Evolutionary conservation across 495 filamentous ascomycete genomes (phyloP).

Genomic region (Chaetomium fimeti): DNA sequence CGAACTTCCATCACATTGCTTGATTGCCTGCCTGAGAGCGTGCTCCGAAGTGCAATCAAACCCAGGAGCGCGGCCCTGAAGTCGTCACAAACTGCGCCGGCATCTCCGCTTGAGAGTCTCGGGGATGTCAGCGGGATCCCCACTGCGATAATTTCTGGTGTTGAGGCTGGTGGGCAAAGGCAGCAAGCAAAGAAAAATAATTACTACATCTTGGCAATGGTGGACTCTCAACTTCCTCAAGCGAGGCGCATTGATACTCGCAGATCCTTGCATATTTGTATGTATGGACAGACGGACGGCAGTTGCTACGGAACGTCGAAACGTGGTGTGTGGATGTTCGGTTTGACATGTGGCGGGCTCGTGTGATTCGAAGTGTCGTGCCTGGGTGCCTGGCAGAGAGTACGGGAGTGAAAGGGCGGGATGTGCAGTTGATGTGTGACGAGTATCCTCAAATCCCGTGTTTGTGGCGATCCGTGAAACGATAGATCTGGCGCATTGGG

Average conservation of each 20-base stretch:
- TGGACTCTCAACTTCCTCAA: background rate
- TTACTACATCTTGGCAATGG: background rate
- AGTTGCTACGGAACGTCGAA: background rate
- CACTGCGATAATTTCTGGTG: constrained; percentile 1
- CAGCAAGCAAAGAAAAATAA: background rate
- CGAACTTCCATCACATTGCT: background rate
- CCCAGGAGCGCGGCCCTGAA: background rate
- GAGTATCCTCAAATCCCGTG: background rate
- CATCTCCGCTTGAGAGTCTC: background rate
- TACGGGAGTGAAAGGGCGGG: too few species aligned
- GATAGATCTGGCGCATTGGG: constrained; percentile 10
- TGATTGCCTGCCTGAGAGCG: background rate
- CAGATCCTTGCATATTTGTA: constrained; percentile 3
- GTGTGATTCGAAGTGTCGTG: background rate
- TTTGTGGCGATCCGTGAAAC: constrained; percentile 21
- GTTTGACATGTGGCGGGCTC: background rate
- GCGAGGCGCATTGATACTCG: background rate
- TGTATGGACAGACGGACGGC: too few species aligned
- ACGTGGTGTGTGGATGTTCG: background rate
- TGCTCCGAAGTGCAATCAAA: constrained; percentile 5
- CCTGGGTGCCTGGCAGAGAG: background rate
- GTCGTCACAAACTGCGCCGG: background rate
- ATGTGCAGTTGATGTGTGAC: background rate
- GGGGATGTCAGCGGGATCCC: background rate
- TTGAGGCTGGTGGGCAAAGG: background rate